phyloP scores from a whole-genome alignment of 768 basidiomycete genomes.

The Tricholoma sp. region DNA sequence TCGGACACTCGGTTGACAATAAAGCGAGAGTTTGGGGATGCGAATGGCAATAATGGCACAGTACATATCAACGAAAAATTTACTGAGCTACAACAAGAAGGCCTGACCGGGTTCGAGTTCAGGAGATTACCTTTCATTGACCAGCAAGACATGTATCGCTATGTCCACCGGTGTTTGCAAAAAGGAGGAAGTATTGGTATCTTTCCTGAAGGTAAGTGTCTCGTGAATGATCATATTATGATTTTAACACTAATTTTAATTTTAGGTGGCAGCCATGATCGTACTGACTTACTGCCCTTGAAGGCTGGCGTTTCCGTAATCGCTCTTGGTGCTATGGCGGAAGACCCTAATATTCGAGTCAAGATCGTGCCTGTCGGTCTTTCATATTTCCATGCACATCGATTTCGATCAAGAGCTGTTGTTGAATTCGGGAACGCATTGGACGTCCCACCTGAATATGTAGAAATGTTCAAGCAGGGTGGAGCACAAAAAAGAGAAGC shows the following conservation, averaged over 20 bases:
- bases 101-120: conserved; percentile 64
- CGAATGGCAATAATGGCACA: conserved; percentile 72
- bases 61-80: conserved; percentile 61
- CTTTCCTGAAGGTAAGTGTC: conserved; percentile 89
- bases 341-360: conserved; percentile 78
- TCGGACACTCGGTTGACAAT: conserved; percentile 82
- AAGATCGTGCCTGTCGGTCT: conserved; percentile 87
- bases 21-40: conserved; percentile 84
- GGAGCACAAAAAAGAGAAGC: conserved; percentile 87
- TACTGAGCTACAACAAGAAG: conserved; percentile 51
- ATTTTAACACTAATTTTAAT: conserved; percentile 4
- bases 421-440: conserved; percentile 93
- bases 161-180: conserved; percentile 84
- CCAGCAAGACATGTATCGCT: conserved; percentile 90
- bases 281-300: conserved; percentile 90
- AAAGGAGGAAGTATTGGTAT: conserved; percentile 92
- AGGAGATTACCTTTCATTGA: conserved; percentile 86
- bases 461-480: conserved; percentile 88
- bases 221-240: neutral
- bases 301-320: conserved; percentile 98
- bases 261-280: conserved; percentile 94
- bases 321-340: conserved; percentile 97
- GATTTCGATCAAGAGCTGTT: conserved; percentile 94
- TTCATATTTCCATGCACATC: conserved; percentile 72
- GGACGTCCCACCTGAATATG: conserved; percentile 82